Conservation (phyloP, 495 filamentous ascomycete species). For the Friedmanniomyces simplex region DNA sequence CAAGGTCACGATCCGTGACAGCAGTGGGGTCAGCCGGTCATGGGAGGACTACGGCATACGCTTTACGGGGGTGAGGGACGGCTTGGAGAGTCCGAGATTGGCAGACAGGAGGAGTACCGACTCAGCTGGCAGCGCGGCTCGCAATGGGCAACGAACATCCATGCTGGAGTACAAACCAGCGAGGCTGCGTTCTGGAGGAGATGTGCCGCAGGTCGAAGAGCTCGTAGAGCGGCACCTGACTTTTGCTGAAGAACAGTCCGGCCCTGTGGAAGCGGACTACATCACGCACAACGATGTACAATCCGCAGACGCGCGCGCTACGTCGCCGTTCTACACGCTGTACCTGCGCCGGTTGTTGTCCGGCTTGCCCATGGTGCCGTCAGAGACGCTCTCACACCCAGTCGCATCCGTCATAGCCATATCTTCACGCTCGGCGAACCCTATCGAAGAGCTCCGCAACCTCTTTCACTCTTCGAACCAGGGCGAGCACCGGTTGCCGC, state of each 20-base stretch:
- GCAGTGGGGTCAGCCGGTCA: slow-evolving; percentile 63
- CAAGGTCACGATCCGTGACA: slow-evolving; percentile 83
- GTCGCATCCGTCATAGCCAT: slow-evolving; percentile 95
- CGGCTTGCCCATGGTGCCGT: slow-evolving; percentile 59
- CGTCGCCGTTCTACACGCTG: slow-evolving; percentile 62
- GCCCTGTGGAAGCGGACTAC: slow-evolving; percentile 27
- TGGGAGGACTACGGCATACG: slow-evolving; percentile 88
- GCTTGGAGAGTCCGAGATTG: slow-evolving; percentile 43
- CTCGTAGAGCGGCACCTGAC: slow-evolving; percentile 43
- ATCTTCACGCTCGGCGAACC: slow-evolving; percentile 68
- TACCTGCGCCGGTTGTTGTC: slow-evolving; percentile 79
- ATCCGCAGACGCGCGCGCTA: slow-evolving; percentile 10
- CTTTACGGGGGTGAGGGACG: slow-evolving; percentile 59
- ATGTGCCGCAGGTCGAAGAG: slow-evolving; percentile 50
- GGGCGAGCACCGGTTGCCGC: slow-evolving; percentile 56
- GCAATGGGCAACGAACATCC: slow-evolving; percentile 19
- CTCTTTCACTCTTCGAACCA: slow-evolving; percentile 68
- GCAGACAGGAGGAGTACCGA: slow-evolving; percentile 29
- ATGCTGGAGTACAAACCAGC: slow-evolving; percentile 21
- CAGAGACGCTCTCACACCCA: slow-evolving; percentile 90
- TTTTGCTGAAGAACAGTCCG: slow-evolving; percentile 34
- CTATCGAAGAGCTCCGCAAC: slow-evolving; percentile 72
- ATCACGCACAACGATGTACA: slow-evolving; percentile 25
- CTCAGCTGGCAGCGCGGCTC: slow-evolving; percentile 19
- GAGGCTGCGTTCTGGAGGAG: slow-evolving; percentile 34